phyloP scores from a whole-genome alignment of 495 filamentous ascomycete species.

The Evernia prunastri region DNA sequence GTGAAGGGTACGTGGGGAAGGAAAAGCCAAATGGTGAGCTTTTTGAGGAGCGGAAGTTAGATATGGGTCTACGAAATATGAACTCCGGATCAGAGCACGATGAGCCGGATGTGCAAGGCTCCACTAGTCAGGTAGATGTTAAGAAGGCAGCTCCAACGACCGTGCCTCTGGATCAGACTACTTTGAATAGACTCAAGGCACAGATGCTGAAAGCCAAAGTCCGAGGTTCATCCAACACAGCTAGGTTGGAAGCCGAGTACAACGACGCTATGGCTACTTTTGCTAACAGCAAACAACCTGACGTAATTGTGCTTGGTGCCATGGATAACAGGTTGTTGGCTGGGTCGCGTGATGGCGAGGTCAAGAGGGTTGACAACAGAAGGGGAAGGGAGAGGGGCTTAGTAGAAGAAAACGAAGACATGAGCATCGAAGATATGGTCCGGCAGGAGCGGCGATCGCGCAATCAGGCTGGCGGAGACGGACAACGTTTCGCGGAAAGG shows the following conservation, averaged over 20 bases:
- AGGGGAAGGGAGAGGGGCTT: slow-evolving; percentile 71
- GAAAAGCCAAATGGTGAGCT: slow-evolving; percentile 84
- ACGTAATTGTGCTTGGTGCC: slow-evolving; percentile 72
- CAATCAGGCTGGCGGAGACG: slow-evolving; percentile 74
- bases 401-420: slow-evolving; percentile 87
- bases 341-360: slow-evolving; percentile 63
- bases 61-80: slow-evolving; percentile 40
- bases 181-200: slow-evolving; percentile 83
- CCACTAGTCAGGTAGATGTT: slow-evolving; percentile 40
- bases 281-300: slow-evolving; percentile 53
- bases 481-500: slow-evolving; percentile 73
- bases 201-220: slow-evolving; percentile 93
- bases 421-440: slow-evolving; percentile 94
- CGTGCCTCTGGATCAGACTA: slow-evolving; percentile 59
- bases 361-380: slow-evolving; percentile 66
- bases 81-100: slow-evolving; percentile 29
- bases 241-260: slow-evolving; percentile 78
- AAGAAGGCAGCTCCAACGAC: slow-evolving; percentile 37
- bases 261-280: slow-evolving; percentile 58
- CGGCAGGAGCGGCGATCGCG: slow-evolving; percentile 80
- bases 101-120: slow-evolving; percentile 31
- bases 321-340: slow-evolving; percentile 88
- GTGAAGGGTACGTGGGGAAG: slow-evolving; percentile 78
- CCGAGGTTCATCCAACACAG: slow-evolving; percentile 61
- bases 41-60: slow-evolving; percentile 64